These are phyloP conservation scores for Citropsis articulata DNA, from an alignment of 345 rosid genomes.

Conservation along the genomic window DNA sequence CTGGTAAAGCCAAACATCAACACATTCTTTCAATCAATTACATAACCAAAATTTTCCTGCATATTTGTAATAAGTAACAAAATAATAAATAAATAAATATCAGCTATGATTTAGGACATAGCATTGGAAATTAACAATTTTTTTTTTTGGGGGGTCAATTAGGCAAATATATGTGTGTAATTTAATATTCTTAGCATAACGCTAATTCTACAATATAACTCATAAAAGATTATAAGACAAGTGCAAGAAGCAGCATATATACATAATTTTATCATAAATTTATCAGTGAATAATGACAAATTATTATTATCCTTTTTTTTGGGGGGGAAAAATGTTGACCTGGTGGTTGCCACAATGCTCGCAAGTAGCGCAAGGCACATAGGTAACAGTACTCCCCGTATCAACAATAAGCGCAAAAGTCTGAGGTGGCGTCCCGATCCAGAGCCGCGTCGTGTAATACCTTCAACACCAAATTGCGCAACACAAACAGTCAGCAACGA, in stretches of 20 bases:
- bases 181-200: too few species aligned
- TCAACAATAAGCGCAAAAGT: slow-evolving; percentile 83
- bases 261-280: background rate
- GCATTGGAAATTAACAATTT: background rate
- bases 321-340: slow-evolving; percentile 31
- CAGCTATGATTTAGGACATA: background rate
- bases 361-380: slow-evolving; percentile 80
- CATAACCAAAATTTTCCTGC: background rate
- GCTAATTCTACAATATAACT: too few species aligned
- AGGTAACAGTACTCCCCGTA: slow-evolving; percentile 89
- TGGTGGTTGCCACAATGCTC: slow-evolving; percentile 83
- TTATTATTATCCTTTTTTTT: too few species aligned
- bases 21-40: background rate
- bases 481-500: background rate
- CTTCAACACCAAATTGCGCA: slow-evolving; percentile 28
- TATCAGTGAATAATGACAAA: background rate
- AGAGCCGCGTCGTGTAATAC: slow-evolving; percentile 83
- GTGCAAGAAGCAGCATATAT: too few species aligned
- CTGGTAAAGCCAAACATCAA: slow-evolving; percentile 31
- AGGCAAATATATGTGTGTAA: too few species aligned
- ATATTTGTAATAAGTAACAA: background rate
- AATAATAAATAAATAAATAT: background rate
- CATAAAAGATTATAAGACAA: too few species aligned
- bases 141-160: too few species aligned
- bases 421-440: slow-evolving; percentile 98